A percentile compares a stretch with the other conserved stretches of the same genome.
These are phyloP conservation scores for Alternaria triticina DNA, from an alignment of 2,329 filamentous ascomycete genomes.

Conservation along the genomic window DNA sequence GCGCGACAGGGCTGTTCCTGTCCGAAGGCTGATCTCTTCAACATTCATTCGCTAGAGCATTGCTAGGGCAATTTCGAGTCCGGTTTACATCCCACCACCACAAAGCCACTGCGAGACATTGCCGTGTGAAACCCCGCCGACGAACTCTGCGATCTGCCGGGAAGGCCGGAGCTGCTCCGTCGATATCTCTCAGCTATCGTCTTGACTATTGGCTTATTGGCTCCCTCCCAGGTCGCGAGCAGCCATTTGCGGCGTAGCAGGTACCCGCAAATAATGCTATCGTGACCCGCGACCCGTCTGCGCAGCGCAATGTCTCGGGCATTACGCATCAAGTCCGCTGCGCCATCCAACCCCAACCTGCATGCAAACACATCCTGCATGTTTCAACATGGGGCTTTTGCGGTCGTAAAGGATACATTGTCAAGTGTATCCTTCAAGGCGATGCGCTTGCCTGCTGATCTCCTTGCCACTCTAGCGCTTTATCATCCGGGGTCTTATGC, in stretches of 20 bases:
- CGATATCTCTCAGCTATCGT: constrained; percentile 10
- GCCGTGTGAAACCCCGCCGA: constrained; percentile 35
- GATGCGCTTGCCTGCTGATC: constrained; percentile 16
- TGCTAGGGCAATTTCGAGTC: constrained; percentile 32
- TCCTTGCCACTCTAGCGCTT: constrained; percentile 18
- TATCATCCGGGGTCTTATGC: constrained; percentile 18
- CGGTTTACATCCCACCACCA: constrained; percentile 24
- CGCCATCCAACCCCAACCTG: constrained; percentile 9
- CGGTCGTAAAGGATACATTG: constrained; percentile 3
- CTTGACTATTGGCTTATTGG: constrained; percentile 14
- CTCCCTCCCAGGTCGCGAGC: constrained; percentile 12
- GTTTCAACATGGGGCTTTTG: constrained; percentile 8
- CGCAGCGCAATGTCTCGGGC: constrained; percentile 8
- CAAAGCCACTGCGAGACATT: constrained; percentile 24
- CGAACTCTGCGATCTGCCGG: constrained; percentile 23
- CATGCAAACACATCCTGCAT: constrained; percentile 9
- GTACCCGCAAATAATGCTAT: constrained; percentile 6
- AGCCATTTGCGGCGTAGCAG: constrained; percentile 12
- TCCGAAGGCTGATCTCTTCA: constrained; percentile 35
- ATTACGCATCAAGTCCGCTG: constrained; percentile 9
- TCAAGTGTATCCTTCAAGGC: constrained; percentile 6
- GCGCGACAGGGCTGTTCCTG: constrained; percentile 24
- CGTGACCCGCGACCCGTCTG: constrained; percentile 5
- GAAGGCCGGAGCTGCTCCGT: constrained; percentile 15
- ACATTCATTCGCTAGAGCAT: constrained; percentile 35